Conservation (phyloP, 306 rosid species). For the Citrullus amarus region DNA sequence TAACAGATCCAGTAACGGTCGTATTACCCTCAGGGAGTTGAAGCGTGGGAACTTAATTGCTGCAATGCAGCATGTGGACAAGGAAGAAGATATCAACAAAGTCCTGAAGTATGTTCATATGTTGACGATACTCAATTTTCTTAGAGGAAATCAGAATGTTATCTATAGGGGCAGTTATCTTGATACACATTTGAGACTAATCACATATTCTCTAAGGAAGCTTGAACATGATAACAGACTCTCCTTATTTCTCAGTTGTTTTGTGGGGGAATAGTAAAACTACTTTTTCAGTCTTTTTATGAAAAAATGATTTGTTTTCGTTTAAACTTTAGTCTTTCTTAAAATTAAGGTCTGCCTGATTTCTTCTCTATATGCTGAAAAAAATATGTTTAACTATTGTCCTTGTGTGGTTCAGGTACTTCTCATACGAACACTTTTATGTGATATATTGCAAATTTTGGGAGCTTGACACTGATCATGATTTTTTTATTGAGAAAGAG, state of each 20-base stretch:
- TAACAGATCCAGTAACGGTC: constrained; percentile 79
- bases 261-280: neutral
- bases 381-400: neutral
- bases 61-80: constrained; percentile 98
- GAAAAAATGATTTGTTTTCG: neutral
- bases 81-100: constrained; percentile 96
- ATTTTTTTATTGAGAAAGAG: constrained; percentile 88
- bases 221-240: neutral
- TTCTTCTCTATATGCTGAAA: neutral
- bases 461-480: constrained; percentile 99
- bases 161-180: neutral
- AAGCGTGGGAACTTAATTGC: constrained; percentile 89
- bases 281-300: neutral
- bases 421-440: constrained; percentile 95
- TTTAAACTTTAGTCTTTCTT: neutral
- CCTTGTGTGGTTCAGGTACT: constrained; percentile 37
- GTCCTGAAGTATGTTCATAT: constrained; percentile 62
- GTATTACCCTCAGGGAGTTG: constrained; percentile 84
- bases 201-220: neutral
- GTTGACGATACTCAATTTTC: neutral
- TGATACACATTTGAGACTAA: neutral
- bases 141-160: neutral
- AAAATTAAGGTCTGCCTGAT: neutral
- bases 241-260: neutral
- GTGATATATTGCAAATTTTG: constrained; percentile 96